These are phyloP conservation scores for Phragmites australis DNA, from an alignment of 176 grass and related monocot genomes.

Conservation along the genomic window DNA sequence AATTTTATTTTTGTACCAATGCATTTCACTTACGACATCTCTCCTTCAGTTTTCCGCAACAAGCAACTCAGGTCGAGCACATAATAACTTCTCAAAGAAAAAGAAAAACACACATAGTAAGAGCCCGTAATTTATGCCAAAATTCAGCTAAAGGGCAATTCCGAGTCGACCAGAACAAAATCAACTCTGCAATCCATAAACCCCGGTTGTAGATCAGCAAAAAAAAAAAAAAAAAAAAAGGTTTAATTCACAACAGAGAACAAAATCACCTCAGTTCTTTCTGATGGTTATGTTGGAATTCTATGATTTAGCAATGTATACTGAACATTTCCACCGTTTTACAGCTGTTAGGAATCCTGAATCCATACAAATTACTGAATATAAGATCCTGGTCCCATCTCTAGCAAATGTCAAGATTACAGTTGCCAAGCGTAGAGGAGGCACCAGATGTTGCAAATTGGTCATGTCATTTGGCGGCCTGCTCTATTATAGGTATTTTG, in stretches of 20 bases:
- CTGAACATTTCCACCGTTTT: conserved; percentile 36
- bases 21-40: not conserved
- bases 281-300: conserved; percentile 32
- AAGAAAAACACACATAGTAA: no score
- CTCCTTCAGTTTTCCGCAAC: not conserved
- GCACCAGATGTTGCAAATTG: not conserved
- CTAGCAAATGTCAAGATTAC: conserved; percentile 44
- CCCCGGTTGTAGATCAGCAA: not conserved
- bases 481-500: conserved; percentile 62
- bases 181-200: not conserved
- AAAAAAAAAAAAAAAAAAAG: conserved; percentile 7
- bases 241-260: conserved; percentile 40
- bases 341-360: conserved; percentile 47
- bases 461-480: conserved; percentile 61
- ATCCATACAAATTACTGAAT: conserved; percentile 42
- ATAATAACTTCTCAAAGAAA: no score
- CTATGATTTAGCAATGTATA: conserved; percentile 47
- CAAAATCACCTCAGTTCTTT: conserved; percentile 9
- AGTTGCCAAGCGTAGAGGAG: not conserved
- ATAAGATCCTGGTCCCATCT: conserved; percentile 40
- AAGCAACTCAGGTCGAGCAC: not conserved
- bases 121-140: no score
- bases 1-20: not conserved
- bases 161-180: not conserved
- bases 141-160: not conserved